Percentiles rank a stretch among this genome's conserved stretches.
Evolutionary conservation across 306 rosid genomes (phyloP).

Genomic region (Dicorynia guianensis): DNA sequence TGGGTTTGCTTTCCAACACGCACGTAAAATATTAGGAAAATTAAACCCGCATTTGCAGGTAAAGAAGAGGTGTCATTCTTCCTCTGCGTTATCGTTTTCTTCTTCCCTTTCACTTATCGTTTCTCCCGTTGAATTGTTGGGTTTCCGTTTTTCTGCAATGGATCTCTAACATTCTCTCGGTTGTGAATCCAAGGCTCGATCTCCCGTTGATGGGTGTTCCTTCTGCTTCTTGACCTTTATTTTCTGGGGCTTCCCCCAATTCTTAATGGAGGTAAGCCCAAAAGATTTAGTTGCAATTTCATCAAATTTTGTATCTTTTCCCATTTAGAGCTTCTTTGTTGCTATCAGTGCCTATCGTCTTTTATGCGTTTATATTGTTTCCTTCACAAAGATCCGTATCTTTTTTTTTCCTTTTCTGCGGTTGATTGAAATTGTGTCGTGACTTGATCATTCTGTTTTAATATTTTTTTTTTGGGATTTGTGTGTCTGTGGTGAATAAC

Average conservation of each 20-base stretch:
- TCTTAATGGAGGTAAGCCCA: conserved; percentile 67
- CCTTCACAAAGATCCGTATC: not conserved
- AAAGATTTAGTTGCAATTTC: not conserved
- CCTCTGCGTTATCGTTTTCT: conserved; percentile 20
- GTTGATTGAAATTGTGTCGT: conserved; percentile 7
- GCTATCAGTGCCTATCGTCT: not conserved
- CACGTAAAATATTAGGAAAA: conserved; percentile 16
- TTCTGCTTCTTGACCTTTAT: conserved; percentile 45
- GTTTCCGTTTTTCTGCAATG: conserved; percentile 42
- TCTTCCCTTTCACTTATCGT: not conserved
- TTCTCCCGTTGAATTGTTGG: conserved; percentile 43
- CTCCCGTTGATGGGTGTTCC: conserved; percentile 46
- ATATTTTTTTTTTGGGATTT: not conserved
- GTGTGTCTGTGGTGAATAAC: not conserved
- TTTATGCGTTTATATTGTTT: not conserved
- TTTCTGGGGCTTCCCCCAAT: conserved; percentile 43
- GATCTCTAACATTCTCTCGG: conserved; percentile 43
- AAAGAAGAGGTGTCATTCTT: conserved; percentile 31
- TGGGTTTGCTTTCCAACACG: conserved; percentile 36
- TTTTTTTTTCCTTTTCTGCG: conserved; percentile 29
- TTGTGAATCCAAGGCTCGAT: conserved; percentile 42
- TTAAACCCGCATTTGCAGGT: conserved; percentile 59
- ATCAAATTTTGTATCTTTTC: not conserved
- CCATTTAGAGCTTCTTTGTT: not conserved
- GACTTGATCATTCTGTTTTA: not conserved